Base-by-base conservation (phyloP, 345 rosid genomes). In the Heritiera fomes region DNA sequence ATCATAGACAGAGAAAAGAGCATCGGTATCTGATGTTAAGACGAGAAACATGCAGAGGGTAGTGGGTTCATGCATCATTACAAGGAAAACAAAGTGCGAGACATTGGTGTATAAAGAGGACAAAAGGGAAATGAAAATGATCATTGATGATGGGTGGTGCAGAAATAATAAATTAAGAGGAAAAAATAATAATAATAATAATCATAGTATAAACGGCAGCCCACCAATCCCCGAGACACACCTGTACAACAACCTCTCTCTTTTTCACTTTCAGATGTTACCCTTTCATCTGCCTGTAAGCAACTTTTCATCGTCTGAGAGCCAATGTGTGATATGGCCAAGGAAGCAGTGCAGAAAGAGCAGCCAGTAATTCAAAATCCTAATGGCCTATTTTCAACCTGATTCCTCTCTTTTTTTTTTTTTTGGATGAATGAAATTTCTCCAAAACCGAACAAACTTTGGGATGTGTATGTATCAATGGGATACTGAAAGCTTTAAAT, bases 181-280 rank as follows among this genome's bases (percentile, higher is more conserved):
- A 28, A 20, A 18, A 50, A 14, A 7, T 3, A 34, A 62, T 71
- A 34, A 5, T n/a, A 70, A 73, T 14, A 43, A 46, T 15, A 40
- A 75, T 75, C 9, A 78, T 69, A 4, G 63, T n/a, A 55, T 38
- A 49, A 67, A 63, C 5, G 56, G 45, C 74, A 71, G 56, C 66
- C 43, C 28, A 55, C 38, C 65, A 12, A 32, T 58, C 56, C 70
- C 76, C 32, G 15, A 38, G 78, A 71, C 80, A 60, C 5, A 47
- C 75, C 83, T 80, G 79, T 83, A 83, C 85, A 80, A 43, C 52
- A 75, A 45, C 38, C n/a, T 61, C 40, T 61, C 40, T 49, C 45
- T 73, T 38, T 32, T 8, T 72, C 50, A 50, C 65, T 73, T 52
- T 28, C 8, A 49, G 47, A 73, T 46, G 28, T 68, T 40, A 30